These are phyloP conservation scores for Dictyostelium intermedium DNA, from an alignment of 78 protist genomes.

Conservation along the genomic window DNA sequence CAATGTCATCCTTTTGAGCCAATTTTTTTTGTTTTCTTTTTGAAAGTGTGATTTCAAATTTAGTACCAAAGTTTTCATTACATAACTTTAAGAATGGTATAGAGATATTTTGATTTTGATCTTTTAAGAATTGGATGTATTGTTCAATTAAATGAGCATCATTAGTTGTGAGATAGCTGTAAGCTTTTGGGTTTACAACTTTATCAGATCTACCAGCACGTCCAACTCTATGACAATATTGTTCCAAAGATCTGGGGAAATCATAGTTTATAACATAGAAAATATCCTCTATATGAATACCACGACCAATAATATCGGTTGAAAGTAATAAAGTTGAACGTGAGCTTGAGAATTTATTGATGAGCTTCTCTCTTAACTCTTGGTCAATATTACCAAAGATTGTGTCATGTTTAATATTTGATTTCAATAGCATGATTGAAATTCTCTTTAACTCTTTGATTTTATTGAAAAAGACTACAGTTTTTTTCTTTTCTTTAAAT, in stretches of 20 bases:
- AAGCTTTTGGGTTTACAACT: neutral
- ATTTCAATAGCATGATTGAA: slow-evolving; percentile 63
- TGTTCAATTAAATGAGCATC: neutral
- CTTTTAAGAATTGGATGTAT: neutral
- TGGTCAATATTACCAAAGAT: slow-evolving; percentile 26
- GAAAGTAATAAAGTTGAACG: neutral
- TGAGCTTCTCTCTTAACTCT: slow-evolving; percentile 7
- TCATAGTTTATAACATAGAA: slow-evolving; percentile 30
- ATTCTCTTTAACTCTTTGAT: slow-evolving; percentile 25
- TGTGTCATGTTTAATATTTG: slow-evolving; percentile 71
- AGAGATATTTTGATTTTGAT: neutral
- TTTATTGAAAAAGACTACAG: slow-evolving; percentile 32
- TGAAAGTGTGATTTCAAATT: neutral
- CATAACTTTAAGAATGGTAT: slow-evolving; percentile 20
- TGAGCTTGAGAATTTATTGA: slow-evolving; percentile 17
- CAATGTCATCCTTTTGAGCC: neutral
- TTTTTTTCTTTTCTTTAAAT: slow-evolving; percentile 18
- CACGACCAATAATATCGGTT: slow-evolving; percentile 57
- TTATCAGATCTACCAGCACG: slow-evolving; percentile 92
- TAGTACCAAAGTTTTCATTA: slow-evolving; percentile 18
- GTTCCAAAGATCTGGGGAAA: slow-evolving; percentile 31
- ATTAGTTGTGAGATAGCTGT: neutral
- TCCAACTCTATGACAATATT: slow-evolving; percentile 91
- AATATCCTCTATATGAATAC: slow-evolving; percentile 72
- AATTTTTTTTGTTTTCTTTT: slow-evolving; percentile 14